These are phyloP conservation scores for Talaromyces piceae DNA, from an alignment of 2,329 filamentous ascomycete genomes.

Conservation along the genomic window DNA sequence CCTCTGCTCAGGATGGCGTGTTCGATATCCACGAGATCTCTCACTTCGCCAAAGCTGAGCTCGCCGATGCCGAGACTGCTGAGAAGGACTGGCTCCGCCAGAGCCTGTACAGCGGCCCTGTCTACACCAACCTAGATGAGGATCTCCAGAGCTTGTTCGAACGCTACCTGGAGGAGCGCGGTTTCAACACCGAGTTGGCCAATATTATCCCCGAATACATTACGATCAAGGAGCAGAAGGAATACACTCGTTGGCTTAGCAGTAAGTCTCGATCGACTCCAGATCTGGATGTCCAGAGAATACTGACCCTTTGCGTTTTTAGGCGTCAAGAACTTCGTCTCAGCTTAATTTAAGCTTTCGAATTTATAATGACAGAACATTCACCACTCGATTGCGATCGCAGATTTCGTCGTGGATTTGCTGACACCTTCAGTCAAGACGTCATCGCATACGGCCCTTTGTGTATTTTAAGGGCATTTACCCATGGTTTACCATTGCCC, in stretches of 20 bases:
- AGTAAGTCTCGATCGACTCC: constrained; percentile 39
- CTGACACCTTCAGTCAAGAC: neutral
- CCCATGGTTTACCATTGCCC: neutral
- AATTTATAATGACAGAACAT: neutral
- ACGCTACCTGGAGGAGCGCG: constrained; percentile 89
- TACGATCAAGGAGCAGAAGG: constrained; percentile 95
- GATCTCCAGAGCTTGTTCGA: constrained; percentile 89
- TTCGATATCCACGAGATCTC: constrained; percentile 86
- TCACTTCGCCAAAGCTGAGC: constrained; percentile 70
- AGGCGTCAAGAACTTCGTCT: constrained; percentile 80
- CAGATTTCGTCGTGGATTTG: neutral
- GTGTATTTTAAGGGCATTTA: neutral
- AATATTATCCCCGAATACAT: constrained; percentile 94
- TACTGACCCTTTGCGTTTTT: constrained; percentile 16
- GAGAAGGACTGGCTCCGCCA: constrained; percentile 71
- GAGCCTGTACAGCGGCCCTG: constrained; percentile 79
- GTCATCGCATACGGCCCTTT: neutral
- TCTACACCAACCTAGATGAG: constrained; percentile 90
- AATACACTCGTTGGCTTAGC: constrained; percentile 86
- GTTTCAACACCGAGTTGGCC: constrained; percentile 77
- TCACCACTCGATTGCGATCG: constrained; percentile 1
- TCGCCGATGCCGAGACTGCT: constrained; percentile 67
- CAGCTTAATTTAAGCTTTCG: constrained; percentile 46
- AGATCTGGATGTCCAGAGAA: constrained; percentile 2
- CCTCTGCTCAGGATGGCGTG: constrained; percentile 74